Percentiles rank a stretch among this genome's conserved stretches.
Conservation (phyloP, 2,329 filamentous ascomycete genomes). For the Aspergillus ochraceus region DNA sequence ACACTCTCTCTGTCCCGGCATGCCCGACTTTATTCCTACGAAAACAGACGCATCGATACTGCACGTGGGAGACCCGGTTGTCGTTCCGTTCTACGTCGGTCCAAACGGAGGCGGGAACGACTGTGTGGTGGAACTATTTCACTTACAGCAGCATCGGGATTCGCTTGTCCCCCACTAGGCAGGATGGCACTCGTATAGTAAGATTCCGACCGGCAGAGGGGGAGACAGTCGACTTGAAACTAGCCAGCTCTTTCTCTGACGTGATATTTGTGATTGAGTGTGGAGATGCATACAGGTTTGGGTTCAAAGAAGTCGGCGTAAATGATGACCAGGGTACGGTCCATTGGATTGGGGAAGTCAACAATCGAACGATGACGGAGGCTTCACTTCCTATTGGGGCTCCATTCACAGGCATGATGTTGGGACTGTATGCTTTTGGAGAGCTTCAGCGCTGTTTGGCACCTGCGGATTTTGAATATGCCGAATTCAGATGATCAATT, state of each 20-base stretch:
- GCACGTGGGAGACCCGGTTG: constrained; percentile 46
- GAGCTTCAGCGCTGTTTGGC: constrained; percentile 40
- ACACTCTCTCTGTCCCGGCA: constrained; percentile 51
- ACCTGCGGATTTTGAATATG: constrained; percentile 45
- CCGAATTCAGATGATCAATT: constrained; percentile 11
- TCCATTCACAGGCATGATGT: constrained; percentile 48
- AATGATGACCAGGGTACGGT: not conserved
- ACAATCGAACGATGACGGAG: constrained; percentile 35
- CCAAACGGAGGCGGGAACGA: constrained; percentile 54
- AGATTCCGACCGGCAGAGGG: constrained; percentile 27
- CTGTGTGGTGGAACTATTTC: constrained; percentile 56
- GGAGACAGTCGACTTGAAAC: constrained; percentile 9
- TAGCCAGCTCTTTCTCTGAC: constrained; percentile 14
- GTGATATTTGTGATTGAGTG: constrained; percentile 32
- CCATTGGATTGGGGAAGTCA: constrained; percentile 30
- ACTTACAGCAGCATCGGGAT: constrained; percentile 48
- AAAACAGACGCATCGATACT: constrained; percentile 51
- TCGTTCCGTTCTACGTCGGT: constrained; percentile 47
- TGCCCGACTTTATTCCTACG: constrained; percentile 55
- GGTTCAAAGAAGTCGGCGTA: constrained; percentile 20
- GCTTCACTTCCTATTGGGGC: constrained; percentile 39
- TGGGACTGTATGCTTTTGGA: constrained; percentile 49
- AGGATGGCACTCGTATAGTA: constrained; percentile 22
- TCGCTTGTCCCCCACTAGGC: constrained; percentile 13
- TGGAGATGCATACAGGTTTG: constrained; percentile 31